Percentiles rank a stretch among this genome's conserved stretches.
Evolutionary conservation across 345 rosid genomes (phyloP).

Genomic region (Triadica sebifera): DNA sequence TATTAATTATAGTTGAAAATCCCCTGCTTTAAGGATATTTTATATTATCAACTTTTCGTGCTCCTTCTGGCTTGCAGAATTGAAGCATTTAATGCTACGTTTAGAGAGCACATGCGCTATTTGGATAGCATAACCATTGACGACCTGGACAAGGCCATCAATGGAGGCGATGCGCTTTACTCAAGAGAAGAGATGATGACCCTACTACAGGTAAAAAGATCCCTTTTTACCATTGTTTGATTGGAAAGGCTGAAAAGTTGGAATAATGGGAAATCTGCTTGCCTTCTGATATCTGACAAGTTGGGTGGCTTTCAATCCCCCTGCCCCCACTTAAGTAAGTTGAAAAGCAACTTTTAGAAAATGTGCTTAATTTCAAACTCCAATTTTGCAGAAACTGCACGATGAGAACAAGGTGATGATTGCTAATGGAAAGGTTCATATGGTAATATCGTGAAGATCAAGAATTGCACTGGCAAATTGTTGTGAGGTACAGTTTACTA

Average conservation of each 20-base stretch:
- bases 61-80: slow-evolving; percentile 38
- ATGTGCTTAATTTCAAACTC: slow-evolving; percentile 8
- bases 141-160: slow-evolving; percentile 67
- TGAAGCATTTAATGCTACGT: slow-evolving; percentile 67
- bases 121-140: slow-evolving; percentile 64
- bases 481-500: slow-evolving; percentile 12
- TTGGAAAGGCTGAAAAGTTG: background rate
- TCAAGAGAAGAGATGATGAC: slow-evolving; percentile 66
- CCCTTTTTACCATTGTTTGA: background rate
- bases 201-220: slow-evolving; percentile 60
- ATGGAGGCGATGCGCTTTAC: slow-evolving; percentile 47
- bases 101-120: slow-evolving; percentile 84
- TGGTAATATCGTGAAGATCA: slow-evolving; percentile 48
- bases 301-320: background rate
- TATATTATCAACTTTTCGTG: background rate
- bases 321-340: background rate
- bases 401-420: slow-evolving; percentile 93
- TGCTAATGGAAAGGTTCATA: slow-evolving; percentile 66
- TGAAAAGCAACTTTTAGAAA: background rate
- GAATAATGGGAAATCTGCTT: background rate
- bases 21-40: background rate
- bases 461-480: slow-evolving; percentile 6
- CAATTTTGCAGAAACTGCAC: slow-evolving; percentile 72
- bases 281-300: background rate
- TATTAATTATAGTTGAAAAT: background rate